These are phyloP conservation scores for Pseudozyma thailandica DNA, from an alignment of 1,284 basidiomycete genomes.

Conservation along the genomic window DNA sequence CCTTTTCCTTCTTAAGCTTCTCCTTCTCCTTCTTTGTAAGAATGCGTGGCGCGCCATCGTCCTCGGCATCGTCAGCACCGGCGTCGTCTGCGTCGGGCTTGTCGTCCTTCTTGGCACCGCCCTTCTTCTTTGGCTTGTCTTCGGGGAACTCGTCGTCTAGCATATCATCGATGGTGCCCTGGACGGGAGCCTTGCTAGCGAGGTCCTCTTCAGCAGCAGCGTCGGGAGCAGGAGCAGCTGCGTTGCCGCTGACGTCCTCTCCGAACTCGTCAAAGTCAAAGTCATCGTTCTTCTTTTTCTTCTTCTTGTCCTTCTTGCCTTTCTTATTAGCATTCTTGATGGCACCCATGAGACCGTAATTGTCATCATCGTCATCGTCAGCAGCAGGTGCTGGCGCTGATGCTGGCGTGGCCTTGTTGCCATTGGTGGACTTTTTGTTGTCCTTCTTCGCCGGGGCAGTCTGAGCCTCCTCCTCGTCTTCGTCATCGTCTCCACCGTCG, in stretches of 20 bases:
- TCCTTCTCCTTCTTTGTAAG: conserved; percentile 68
- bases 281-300: conserved; percentile 61
- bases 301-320: conserved; percentile 61
- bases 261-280: conserved; percentile 62
- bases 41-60: conserved; percentile 51
- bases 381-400: conserved; percentile 22
- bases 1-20: conserved; percentile 67
- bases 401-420: conserved; percentile 25
- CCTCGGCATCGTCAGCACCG: conserved; percentile 22
- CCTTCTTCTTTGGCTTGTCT: conserved; percentile 41
- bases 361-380: conserved; percentile 54
- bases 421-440: conserved; percentile 29
- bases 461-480: conserved; percentile 26
- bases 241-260: conserved; percentile 57
- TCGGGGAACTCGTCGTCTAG: conserved; percentile 52
- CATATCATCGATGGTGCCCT: conserved; percentile 46
- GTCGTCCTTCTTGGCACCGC: conserved; percentile 26
- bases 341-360: conserved; percentile 56
- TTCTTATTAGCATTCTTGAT: conserved; percentile 54
- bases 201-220: conserved; percentile 27
- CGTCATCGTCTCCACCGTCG: conserved; percentile 28
- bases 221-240: conserved; percentile 19
- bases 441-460: conserved; percentile 33
- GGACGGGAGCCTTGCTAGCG: conserved; percentile 47
- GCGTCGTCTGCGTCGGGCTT: conserved; percentile 23